Percentiles rank a stretch among this genome's conserved stretches.
These are phyloP conservation scores for Eucalyptus pumila DNA, from an alignment of 345 rosid species.

Conservation along the genomic window DNA sequence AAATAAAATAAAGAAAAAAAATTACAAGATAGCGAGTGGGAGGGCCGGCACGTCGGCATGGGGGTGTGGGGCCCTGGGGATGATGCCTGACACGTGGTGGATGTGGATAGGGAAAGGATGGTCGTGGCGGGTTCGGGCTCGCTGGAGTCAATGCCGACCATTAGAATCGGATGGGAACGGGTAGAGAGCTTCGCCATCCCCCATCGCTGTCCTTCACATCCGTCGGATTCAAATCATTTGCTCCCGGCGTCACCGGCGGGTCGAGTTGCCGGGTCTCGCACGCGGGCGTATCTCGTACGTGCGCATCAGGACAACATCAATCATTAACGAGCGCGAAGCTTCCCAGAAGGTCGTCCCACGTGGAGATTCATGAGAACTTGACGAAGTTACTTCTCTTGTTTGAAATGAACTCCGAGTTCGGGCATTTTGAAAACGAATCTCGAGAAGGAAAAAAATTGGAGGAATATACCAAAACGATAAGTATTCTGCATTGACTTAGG, in stretches of 20 bases:
- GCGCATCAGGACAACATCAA: neutral
- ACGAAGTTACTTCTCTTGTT: neutral
- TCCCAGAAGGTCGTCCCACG: neutral
- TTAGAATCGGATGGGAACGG: neutral
- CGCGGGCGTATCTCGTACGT: neutral
- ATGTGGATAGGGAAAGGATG: neutral
- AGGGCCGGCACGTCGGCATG: neutral
- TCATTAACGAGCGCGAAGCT: neutral
- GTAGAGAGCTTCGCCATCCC: neutral
- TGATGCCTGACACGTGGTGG: neutral
- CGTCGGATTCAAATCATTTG: neutral
- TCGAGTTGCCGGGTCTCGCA: neutral
- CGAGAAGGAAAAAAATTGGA: neutral
- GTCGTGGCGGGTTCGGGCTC: neutral
- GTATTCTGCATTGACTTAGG: neutral
- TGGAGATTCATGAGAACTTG: neutral
- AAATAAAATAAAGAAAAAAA: no score
- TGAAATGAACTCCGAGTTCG: neutral
- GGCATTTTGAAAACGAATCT: neutral
- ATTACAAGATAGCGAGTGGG: neutral
- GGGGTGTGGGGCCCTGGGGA: neutral
- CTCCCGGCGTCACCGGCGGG: neutral
- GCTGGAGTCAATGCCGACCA: neutral
- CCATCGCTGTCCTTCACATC: neutral
- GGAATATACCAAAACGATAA: neutral